Base-by-base conservation (phyloP, 305 asterid genomes). In the Solanum chacoense region DNA sequence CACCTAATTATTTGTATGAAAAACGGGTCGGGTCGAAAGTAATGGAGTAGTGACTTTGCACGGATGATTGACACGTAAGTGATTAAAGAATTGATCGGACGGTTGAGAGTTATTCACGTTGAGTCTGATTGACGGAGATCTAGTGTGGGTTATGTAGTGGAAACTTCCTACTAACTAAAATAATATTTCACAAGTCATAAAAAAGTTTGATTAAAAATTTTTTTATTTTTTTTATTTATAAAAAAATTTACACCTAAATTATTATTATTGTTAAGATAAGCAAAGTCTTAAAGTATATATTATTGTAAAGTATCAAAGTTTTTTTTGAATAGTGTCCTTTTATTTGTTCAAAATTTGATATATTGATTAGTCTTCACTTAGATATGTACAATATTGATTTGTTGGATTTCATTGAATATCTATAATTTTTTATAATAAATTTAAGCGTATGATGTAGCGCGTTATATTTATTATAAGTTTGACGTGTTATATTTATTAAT, bases 51-150 rank as follows among this genome's bases (percentile, higher is more conserved):
- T 26, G 13, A 5, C 29, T 9, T 81, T 29, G 32, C 4, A 29
- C 14, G 18, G 72, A 28, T 83, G 72, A 18, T 50, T 29, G 37
- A 29, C 72, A 45, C 86, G 86, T 83, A 2, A 18, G 29, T 11
- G 14, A 2, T 83, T 16, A 2, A 16, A 3, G 40, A 83, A 45
- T 29, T 20, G 20, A 83, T 83, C 86, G 6, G 28, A 45, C 29
- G 40, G 72, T 18, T 83, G 11, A 16, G 20, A 45, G 40, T 83
- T 45, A 29, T 45, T 83, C 18, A 45, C 28, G 28, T 45, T 29
- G 86, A 83, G 86, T 83, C 40, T 83, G 22, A 83, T 83, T 83
- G 29, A 45, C 86, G 86, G 40, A 83, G 72, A 83, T 83, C 18
- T 83, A 83, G 86, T 81, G 40, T 24, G 38, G 38, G 32, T 20